A percentile compares a stretch with the other conserved stretches of the same genome.
phyloP scores from a whole-genome alignment of 2,329 filamentous ascomycete genomes.

The Mycosphaerella sp. region DNA sequence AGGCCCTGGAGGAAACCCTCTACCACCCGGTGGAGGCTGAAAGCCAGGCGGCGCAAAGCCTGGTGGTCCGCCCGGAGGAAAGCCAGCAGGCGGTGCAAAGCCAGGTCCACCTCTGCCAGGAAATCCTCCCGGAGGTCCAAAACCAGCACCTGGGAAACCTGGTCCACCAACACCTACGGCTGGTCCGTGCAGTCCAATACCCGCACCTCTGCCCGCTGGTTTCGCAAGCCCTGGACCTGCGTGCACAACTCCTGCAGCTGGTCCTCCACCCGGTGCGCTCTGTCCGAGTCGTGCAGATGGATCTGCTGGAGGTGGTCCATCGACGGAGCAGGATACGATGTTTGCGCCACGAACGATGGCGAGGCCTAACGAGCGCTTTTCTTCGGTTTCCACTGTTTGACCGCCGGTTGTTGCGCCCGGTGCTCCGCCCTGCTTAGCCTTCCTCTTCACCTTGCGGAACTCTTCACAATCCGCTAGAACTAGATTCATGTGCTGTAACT shows the following conservation, averaged over 20 bases:
- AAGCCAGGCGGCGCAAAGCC: slow-evolving; percentile 52
- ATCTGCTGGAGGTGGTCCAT: slow-evolving; percentile 91
- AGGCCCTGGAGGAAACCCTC: slow-evolving; percentile 30
- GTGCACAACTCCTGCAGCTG: slow-evolving; percentile 60
- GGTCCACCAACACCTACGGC: slow-evolving; percentile 80
- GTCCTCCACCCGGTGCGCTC: slow-evolving; percentile 57
- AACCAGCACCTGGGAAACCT: slow-evolving; percentile 53
- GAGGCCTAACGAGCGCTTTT: slow-evolving; percentile 94
- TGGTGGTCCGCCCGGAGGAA: slow-evolving; percentile 30
- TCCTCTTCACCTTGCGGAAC: slow-evolving; percentile 85
- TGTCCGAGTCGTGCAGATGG: slow-evolving; percentile 83
- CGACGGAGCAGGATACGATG: slow-evolving; percentile 90
- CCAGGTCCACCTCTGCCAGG: slow-evolving; percentile 34
- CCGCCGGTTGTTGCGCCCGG: slow-evolving; percentile 50
- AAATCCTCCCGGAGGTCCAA: slow-evolving; percentile 31
- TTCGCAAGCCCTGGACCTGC: slow-evolving; percentile 85
- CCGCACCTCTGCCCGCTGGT: slow-evolving; percentile 76
- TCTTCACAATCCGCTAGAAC: slow-evolving; percentile 98
- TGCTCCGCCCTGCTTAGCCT: slow-evolving; percentile 66
- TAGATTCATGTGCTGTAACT: slow-evolving; percentile 87
- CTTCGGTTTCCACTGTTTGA: slow-evolving; percentile 73
- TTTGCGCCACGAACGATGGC: slow-evolving; percentile 92
- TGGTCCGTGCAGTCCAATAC: slow-evolving; percentile 76
- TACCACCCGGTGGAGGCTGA: slow-evolving; percentile 53
- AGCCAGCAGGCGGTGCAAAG: slow-evolving; percentile 20